Conservation (phyloP, 1,284 basidiomycete genomes). For the Apiotrichum montevideense region DNA sequence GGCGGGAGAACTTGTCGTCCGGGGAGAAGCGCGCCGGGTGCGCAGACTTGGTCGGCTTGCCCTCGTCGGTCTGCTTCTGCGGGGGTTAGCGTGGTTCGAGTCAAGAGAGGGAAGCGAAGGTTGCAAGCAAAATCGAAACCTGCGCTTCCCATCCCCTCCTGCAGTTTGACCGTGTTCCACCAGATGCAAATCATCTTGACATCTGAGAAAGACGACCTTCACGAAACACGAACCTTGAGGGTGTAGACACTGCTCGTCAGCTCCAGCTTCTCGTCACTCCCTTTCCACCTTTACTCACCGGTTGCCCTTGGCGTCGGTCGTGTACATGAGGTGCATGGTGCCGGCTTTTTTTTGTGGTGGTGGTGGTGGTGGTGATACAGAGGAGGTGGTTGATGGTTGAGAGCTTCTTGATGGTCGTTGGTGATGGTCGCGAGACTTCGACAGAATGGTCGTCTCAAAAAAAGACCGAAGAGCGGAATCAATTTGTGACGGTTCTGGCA, state of each 20-base stretch:
- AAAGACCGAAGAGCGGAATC: no score
- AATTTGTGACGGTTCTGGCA: no score
- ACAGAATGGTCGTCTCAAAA: no score
- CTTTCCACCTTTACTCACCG: slow-evolving; percentile 25
- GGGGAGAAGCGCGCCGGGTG: slow-evolving; percentile 96
- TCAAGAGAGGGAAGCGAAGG: no score
- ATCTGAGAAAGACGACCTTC: not conserved
- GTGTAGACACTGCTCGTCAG: slow-evolving; percentile 58
- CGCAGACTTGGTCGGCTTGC: slow-evolving; percentile 82
- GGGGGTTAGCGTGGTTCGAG: not conserved
- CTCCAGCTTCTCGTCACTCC: not conserved
- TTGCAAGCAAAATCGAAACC: no score
- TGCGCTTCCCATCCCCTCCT: not conserved
- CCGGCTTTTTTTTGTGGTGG: slow-evolving; percentile 23
- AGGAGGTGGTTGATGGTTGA: not conserved
- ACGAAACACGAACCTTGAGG: slow-evolving; percentile 60
- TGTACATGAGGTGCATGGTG: slow-evolving; percentile 92
- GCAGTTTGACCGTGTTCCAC: not conserved
- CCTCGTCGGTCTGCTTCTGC: slow-evolving; percentile 73
- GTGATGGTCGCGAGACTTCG: no score
- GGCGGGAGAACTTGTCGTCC: slow-evolving; percentile 94
- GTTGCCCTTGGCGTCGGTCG: slow-evolving; percentile 68
- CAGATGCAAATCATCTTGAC: not conserved
- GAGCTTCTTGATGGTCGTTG: no score
- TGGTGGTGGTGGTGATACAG: not conserved